A percentile compares a stretch with the other conserved stretches of the same genome.
Evolutionary conservation across 2,329 filamentous ascomycete genomes (phyloP).

Genomic region (Ophiostoma sp.): DNA sequence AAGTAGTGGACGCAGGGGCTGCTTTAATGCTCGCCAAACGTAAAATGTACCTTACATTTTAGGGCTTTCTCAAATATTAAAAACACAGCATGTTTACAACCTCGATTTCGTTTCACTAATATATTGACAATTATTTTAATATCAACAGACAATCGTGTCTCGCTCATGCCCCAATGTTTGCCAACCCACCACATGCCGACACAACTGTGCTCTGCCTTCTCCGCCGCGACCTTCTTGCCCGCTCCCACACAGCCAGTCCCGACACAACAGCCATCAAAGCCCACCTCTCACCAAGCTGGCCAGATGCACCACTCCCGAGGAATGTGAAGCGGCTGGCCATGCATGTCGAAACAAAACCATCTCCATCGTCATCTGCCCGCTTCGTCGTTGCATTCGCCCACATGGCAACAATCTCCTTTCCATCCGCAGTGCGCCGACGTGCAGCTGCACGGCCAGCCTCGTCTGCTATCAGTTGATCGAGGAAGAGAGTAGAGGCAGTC

Average conservation of each 20-base stretch:
- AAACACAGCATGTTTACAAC: too few relatives aligned
- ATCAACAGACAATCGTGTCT: not conserved
- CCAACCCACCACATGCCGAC: conserved; percentile 19
- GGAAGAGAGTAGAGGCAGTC: not conserved
- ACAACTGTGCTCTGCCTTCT: conserved; percentile 20
- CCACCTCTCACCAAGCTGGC: conserved; percentile 44
- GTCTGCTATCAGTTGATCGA: conserved; percentile 17
- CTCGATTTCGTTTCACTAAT: too few relatives aligned
- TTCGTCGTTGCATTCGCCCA: not conserved
- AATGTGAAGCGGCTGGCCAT: conserved; percentile 39
- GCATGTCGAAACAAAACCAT: conserved; percentile 27
- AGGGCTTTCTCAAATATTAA: too few relatives aligned
- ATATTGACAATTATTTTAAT: too few relatives aligned
- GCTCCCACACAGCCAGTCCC: conserved; percentile 37
- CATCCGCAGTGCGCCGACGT: conserved; percentile 16
- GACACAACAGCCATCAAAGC: conserved; percentile 45
- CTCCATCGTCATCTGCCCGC: not conserved
- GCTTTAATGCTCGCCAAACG: not conserved
- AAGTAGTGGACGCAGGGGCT: not conserved
- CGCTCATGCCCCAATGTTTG: conserved; percentile 15
- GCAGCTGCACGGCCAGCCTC: conserved; percentile 7
- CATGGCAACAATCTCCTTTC: conserved; percentile 20
- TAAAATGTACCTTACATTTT: too few relatives aligned
- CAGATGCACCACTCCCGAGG: conserved; percentile 41
- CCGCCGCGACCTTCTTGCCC: conserved; percentile 21